Evolutionary conservation across 192 early-diverging fungal genomes (phyloP).

Genomic region (Spizellomyces punctatus): DNA sequence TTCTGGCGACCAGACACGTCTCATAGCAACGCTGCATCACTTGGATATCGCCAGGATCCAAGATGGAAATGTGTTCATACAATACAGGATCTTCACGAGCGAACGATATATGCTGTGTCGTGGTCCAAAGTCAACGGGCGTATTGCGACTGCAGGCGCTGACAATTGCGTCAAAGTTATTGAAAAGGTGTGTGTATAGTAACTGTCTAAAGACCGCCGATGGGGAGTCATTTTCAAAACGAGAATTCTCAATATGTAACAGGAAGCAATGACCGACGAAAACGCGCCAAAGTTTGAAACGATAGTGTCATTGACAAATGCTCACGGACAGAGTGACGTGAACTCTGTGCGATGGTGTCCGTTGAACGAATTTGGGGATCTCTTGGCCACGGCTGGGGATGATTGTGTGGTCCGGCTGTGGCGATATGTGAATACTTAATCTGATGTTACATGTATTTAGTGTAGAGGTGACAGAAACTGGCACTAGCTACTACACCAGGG

Average conservation of each 20-base stretch:
- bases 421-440: constrained; percentile 12
- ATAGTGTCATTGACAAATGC: constrained; percentile 41
- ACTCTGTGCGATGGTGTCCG: constrained; percentile 85
- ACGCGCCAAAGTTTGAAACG: neutral
- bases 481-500: no score
- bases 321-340: constrained; percentile 88
- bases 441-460: no score
- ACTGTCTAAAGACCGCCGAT: neutral
- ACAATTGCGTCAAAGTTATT: constrained; percentile 77
- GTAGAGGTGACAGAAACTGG: no score
- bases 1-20: constrained; percentile 69
- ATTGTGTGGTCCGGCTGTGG: constrained; percentile 87
- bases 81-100: constrained; percentile 70
- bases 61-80: constrained; percentile 72
- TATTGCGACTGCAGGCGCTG: constrained; percentile 82
- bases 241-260: no score
- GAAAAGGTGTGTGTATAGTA: constrained; percentile 40
- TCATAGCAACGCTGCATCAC: constrained; percentile 3
- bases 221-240: neutral
- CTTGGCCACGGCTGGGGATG: constrained; percentile 91
- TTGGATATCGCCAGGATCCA: constrained; percentile 48
- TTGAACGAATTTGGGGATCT: constrained; percentile 54
- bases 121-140: constrained; percentile 77
- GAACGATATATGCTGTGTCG: constrained; percentile 91
- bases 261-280: no score